phyloP scores from a whole-genome alignment of 1,139 yeast species.

The Geotrichum macrosporum region DNA sequence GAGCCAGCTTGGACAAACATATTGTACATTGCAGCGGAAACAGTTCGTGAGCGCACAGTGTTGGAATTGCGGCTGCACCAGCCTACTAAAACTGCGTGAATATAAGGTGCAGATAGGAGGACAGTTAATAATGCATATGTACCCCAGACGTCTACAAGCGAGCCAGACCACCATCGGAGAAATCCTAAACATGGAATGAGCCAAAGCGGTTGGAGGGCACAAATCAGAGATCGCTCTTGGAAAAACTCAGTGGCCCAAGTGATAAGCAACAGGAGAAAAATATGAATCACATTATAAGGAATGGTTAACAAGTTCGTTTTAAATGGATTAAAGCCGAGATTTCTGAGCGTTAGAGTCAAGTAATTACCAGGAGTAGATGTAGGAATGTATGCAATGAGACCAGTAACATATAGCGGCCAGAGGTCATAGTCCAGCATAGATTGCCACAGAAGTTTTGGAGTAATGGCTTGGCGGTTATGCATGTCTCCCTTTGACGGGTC shows the following conservation, averaged over 20 bases:
- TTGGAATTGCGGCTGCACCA: conserved; percentile 62
- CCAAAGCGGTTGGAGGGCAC: conserved; percentile 34
- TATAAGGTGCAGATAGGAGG: conserved; percentile 44
- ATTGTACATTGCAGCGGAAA: conserved; percentile 59
- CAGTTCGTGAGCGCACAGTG: conserved; percentile 55
- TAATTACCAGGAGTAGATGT: conserved; percentile 45
- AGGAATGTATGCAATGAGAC: conserved; percentile 45
- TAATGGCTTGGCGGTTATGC: conserved; percentile 57
- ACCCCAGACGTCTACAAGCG: conserved; percentile 47
- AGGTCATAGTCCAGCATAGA: conserved; percentile 51
- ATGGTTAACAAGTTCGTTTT: conserved; percentile 52
- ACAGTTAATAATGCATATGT: conserved; percentile 47
- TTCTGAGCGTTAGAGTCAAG: conserved; percentile 48
- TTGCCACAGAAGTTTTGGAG: conserved; percentile 40
- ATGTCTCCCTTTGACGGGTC: conserved; percentile 65
- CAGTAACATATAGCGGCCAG: conserved; percentile 53
- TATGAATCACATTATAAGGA: conserved; percentile 45
- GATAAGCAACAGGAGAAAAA: conserved; percentile 39
- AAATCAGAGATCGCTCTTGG: conserved; percentile 40
- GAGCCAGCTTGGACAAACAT: conserved; percentile 56
- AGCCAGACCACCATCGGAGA: conserved; percentile 50
- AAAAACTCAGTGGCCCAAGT: conserved; percentile 44
- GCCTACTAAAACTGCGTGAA: conserved; percentile 53
- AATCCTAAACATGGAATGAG: conserved; percentile 43
- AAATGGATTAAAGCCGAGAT: conserved; percentile 54